Base-by-base conservation (phyloP, 2,329 filamentous ascomycete genomes). In the Trichophyton verrucosum region DNA sequence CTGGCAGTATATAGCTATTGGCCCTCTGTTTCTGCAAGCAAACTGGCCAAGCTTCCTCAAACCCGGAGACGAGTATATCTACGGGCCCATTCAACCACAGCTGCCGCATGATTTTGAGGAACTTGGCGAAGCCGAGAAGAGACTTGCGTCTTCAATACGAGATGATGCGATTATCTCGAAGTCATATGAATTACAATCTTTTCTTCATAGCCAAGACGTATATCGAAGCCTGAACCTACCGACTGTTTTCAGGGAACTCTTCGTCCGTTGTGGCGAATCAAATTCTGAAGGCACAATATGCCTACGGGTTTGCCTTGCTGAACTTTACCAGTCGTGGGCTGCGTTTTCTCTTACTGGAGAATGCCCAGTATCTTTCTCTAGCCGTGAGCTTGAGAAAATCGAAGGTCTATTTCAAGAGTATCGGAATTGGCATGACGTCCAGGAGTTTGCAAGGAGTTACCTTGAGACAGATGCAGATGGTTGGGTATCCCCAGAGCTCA, bases 161-260 rank as follows among this genome's bases (percentile, higher is more conserved):
- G 15, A 56, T 11, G 51, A 56, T 13, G 66, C 64, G 2, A 53
- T 58, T n/a, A 49, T 55, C 13, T 65, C 65, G 5, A 70, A 69
- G 51, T 68, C 66, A 30, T 69, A 68, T 33, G 66, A 69, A 24
- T 76, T 70, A 72, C 74, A 77, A 65, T 67, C 65, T 33, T 73
- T 76, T 64, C 66, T 76, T 33, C 72, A 74, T 64, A 61, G 71
- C 17, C 65, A 67, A 3, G 77, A 77, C 61, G 66, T 77, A 33
- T 77, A 76, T 62, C 68, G 76, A 1, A 13, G 24, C 15, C 24
- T 56, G 3, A 20, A 56, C 15, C 27, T 56, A 36, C 51, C 51
- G 2, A 7, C 51, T 27, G 55, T 58, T 5, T 47, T 60, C 17
- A 7, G 13, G 13, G 61, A 62, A 11, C 2, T 60, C 8, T 62